These are phyloP conservation scores for Capsella bursapastoris DNA, from an alignment of 345 rosid species.

Conservation along the genomic window DNA sequence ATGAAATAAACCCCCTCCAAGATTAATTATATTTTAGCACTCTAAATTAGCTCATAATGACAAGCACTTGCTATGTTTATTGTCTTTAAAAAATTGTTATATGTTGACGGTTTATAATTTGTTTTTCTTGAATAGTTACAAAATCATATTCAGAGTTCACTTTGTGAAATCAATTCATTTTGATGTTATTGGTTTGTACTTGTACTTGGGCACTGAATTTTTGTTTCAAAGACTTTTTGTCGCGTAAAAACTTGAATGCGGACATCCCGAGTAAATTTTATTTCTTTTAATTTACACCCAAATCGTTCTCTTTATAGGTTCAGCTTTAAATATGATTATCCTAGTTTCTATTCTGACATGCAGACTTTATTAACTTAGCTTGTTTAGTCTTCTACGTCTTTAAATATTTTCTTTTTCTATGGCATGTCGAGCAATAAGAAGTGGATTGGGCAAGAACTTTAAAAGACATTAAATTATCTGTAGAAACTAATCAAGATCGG, in stretches of 20 bases:
- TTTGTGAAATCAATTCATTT: slow-evolving; percentile 1
- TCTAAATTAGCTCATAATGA: not conserved
- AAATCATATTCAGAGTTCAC: not conserved
- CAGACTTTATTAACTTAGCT: not conserved
- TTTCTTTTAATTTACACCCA: not conserved
- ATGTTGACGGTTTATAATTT: too few species aligned
- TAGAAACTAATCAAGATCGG: not conserved
- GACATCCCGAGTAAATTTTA: not conserved
- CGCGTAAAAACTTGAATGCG: not conserved
- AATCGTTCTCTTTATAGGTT: not conserved
- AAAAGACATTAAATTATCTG: not conserved
- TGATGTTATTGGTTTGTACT: not conserved
- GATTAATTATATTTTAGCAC: not conserved
- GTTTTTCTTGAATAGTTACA: too few species aligned
- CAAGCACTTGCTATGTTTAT: too few species aligned
- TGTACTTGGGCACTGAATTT: not conserved
- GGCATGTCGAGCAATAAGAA: not conserved
- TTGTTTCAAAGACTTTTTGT: not conserved
- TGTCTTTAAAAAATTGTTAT: too few species aligned
- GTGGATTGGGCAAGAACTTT: not conserved
- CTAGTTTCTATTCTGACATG: not conserved
- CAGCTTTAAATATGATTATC: not conserved
- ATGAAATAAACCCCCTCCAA: not conserved
- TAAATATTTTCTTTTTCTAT: not conserved
- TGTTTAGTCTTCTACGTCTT: not conserved